Percentiles rank a stretch among this genome's conserved stretches.
phyloP scores from a whole-genome alignment of 345 rosid genomes.

The Eucalyptus albens region DNA sequence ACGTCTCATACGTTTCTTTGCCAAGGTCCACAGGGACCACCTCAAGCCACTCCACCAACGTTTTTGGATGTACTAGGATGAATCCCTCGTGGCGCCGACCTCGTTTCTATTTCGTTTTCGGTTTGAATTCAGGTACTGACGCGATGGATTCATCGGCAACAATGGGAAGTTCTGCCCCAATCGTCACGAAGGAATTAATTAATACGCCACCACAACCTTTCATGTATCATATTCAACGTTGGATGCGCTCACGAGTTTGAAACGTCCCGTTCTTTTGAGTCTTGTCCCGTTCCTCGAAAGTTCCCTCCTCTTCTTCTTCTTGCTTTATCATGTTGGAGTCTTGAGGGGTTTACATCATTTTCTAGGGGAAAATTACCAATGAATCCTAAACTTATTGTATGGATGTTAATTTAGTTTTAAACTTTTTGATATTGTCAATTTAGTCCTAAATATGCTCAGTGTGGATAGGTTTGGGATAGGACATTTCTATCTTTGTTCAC shows the following conservation, averaged over 20 bases:
- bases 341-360: neutral
- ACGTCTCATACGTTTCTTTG: neutral
- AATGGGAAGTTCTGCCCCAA: neutral
- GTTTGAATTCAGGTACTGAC: neutral
- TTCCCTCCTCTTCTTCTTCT: neutral
- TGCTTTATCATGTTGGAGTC: neutral
- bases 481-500: neutral
- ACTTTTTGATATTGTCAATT: too few relatives aligned
- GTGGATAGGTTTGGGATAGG: neutral
- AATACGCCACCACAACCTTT: rapidly evolving
- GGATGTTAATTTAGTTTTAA: too few relatives aligned
- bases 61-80: rapidly evolving
- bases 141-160: neutral
- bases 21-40: neutral
- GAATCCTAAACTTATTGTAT: rapidly evolving
- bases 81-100: neutral
- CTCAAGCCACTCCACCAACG: neutral
- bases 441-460: neutral
- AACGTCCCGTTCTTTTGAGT: neutral
- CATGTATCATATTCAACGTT: neutral
- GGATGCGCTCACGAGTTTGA: neutral
- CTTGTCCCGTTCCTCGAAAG: neutral
- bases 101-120: neutral
- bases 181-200: neutral
- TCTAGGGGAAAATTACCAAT: neutral